Evolutionary conservation across 352 stramenopile species (phyloP), one percentile per base, ranked within the genome.

Genomic region (Pythium sp.): DNA sequence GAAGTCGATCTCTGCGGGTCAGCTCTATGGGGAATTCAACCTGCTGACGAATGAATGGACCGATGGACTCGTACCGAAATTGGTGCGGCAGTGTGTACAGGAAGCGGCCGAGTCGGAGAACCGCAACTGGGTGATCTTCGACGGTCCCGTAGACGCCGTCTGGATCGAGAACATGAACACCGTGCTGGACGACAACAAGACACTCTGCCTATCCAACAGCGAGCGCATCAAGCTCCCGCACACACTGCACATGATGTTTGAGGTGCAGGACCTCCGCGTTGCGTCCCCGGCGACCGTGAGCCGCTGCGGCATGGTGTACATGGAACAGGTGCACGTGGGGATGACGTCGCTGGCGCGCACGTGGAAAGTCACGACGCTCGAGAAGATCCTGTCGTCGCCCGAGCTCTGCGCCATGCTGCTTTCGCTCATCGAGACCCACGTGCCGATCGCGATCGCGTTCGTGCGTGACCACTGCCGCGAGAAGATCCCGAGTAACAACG

Each of bases 151-250:
- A 1, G 92, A 98, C 73, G 92, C 92, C 0, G 90, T 97, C 5
- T 98, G 92, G 92, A 98, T 98, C 67, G 91, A 98, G 67, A 97
- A 97, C 69, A 98, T 95, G 89, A 95, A 96, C 65, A 96, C 89
- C 0, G 89, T 96, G 41, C 68, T 96, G 24, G 89, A 96, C 60
- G 89, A 96, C 65, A 96, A 96, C 79, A 96, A 95, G 64, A 95
- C 89, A 20, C 62, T 96, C 9, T 96, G 89, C 54, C 60, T 96
- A 0, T 88, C 87, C 30, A 96, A 96, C 63, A 94, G 86, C 66
- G 89, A 96, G 59, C 86, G 87, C 11, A 96, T 96, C 70, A 96
- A 96, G 64, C 69, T 96, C 11, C 87, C 87, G 11, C 75, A 88
- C 54, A 93, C 86, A 15, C 71, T 98, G 46, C 90, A 97, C 57